Evolutionary conservation across 208 protist species (phyloP).

Genomic region (Tritrichomonas foetus): DNA sequence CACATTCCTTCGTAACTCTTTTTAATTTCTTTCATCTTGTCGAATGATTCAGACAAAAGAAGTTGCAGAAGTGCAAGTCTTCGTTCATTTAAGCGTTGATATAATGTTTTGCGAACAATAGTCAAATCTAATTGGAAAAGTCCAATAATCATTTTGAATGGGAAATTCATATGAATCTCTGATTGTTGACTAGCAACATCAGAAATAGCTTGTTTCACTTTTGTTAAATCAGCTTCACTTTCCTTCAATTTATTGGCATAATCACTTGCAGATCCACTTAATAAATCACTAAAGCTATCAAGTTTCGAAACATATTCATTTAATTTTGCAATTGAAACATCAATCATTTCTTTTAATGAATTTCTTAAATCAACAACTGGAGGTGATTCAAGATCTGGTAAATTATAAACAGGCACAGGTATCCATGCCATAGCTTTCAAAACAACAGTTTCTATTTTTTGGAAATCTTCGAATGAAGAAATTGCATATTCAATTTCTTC

Average conservation of each 20-base stretch:
- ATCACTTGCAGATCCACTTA: neutral
- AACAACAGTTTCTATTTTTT: constrained; percentile 29
- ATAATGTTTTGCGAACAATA: neutral
- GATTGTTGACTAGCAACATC: neutral
- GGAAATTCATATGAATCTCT: constrained; percentile 1
- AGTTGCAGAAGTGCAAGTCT: neutral
- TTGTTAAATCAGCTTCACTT: neutral
- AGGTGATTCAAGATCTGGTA: neutral
- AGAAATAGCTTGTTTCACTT: neutral
- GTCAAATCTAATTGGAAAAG: neutral
- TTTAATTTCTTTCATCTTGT: constrained; percentile 34
- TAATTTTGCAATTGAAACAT: neutral
- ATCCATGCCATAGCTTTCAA: constrained; percentile 25
- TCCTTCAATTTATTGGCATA: neutral
- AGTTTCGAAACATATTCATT: neutral
- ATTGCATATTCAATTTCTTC: constrained; percentile 40
- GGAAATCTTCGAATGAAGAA: constrained; percentile 34
- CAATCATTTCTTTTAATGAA: neutral
- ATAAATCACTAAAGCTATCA: neutral
- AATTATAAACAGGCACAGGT: neutral
- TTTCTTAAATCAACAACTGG: neutral
- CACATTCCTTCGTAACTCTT: neutral
- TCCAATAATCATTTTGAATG: neutral
- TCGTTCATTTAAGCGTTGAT: neutral
- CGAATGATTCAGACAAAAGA: neutral